These are phyloP conservation scores for Pyrus hybrid DNA, from an alignment of 331 rosid genomes.

Conservation along the genomic window DNA sequence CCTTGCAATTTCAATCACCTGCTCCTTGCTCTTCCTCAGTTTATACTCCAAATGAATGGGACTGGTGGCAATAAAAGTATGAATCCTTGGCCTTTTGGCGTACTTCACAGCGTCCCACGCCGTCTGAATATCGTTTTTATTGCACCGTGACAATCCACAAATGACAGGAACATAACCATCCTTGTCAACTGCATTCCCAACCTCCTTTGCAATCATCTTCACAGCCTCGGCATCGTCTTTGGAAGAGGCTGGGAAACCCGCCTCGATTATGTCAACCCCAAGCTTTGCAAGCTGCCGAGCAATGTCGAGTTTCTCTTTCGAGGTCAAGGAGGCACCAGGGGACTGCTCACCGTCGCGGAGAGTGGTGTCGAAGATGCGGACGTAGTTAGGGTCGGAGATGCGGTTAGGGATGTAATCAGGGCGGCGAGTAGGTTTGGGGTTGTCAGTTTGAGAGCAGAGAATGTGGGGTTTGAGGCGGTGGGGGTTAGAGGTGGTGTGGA, in stretches of 20 bases:
- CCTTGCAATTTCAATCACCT: constrained; percentile 71
- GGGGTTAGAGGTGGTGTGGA: background rate
- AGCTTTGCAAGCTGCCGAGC: constrained; percentile 82
- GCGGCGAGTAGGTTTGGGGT: constrained; percentile 16
- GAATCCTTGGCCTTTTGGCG: constrained; percentile 76
- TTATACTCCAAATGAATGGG: constrained; percentile 78
- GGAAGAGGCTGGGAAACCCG: constrained; percentile 90
- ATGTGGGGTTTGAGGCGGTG: background rate
- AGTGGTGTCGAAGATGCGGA: constrained; percentile 87
- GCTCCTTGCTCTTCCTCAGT: constrained; percentile 58
- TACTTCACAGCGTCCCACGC: constrained; percentile 93
- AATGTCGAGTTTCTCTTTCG: constrained; percentile 83
- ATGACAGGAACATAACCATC: constrained; percentile 82
- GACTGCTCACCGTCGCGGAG: constrained; percentile 99
- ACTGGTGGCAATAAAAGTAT: constrained; percentile 90
- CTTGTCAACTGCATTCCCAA: constrained; percentile 62
- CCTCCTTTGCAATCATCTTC: constrained; percentile 52
- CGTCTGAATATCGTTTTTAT: constrained; percentile 66
- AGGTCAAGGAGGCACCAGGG: constrained; percentile 93
- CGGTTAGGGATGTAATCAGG: constrained; percentile 68
- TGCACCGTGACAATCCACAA: constrained; percentile 83
- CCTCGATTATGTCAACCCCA: constrained; percentile 90
- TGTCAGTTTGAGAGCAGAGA: constrained; percentile 9
- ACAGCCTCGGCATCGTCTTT: constrained; percentile 83
- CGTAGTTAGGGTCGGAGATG: constrained; percentile 68